A percentile compares a stretch with the other conserved stretches of the same genome.
phyloP scores from a whole-genome alignment of 2,329 filamentous ascomycete genomes.

The Colletotrichum kahawae region DNA sequence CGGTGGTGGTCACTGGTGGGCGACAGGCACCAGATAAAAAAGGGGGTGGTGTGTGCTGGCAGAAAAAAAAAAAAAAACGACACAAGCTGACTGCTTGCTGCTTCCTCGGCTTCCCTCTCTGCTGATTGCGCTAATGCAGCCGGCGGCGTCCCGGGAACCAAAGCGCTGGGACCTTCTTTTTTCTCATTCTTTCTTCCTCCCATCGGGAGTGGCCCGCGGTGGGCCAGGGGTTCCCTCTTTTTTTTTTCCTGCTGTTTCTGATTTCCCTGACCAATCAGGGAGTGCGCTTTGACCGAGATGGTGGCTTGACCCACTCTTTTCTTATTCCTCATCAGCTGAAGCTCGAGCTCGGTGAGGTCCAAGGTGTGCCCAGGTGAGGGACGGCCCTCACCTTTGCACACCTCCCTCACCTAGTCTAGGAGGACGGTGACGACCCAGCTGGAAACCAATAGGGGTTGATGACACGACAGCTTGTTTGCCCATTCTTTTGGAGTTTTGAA shows the following conservation, averaged over 20 bases:
- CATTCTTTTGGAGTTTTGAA: neutral
- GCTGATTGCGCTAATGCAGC: slow-evolving; percentile 16
- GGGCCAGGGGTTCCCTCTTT: neutral
- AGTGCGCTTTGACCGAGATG: neutral
- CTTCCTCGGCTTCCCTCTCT: neutral
- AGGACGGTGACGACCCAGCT: neutral
- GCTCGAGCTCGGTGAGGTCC: neutral
- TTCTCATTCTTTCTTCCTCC: neutral
- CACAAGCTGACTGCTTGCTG: neutral
- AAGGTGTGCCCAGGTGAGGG: neutral
- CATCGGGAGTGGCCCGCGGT: slow-evolving; percentile 20
- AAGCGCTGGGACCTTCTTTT: slow-evolving; percentile 16
- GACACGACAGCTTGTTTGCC: neutral
- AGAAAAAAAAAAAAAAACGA: neutral
- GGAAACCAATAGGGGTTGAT: neutral
- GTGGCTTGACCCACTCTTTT: neutral
- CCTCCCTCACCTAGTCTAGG: neutral
- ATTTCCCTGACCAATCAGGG: neutral
- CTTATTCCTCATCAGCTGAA: neutral
- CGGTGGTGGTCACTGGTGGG: neutral
- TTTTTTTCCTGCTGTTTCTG: neutral
- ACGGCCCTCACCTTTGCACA: neutral
- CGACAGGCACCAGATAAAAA: neutral
- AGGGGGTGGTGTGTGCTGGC: neutral
- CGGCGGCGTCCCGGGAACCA: slow-evolving; percentile 21